Evolutionary conservation across 1,139 yeast species (phyloP), one percentile per base, ranked within the genome.

Genomic region (Lodderomyces theae): DNA sequence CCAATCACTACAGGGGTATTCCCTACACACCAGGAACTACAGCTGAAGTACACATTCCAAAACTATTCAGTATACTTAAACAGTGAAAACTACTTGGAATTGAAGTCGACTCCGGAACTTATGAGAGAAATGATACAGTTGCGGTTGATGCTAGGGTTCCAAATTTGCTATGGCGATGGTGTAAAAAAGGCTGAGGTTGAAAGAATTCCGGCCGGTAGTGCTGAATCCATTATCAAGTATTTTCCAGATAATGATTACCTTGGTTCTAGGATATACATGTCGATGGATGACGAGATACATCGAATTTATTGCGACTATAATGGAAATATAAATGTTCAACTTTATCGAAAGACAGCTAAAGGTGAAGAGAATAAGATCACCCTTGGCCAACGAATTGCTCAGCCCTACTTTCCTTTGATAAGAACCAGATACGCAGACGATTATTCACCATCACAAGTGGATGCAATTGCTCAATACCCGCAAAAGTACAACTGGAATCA

Each of bases 71-170:
- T 86, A 3, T 68, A 80, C 8, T 58, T 82, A 28, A 80, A 77
- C 45, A 70, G 70, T 34, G 84, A 78, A 19, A 76, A 73, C 43
- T 68, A 69, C 33, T 60, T 73, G 43, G 80, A 74, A 35, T 65
- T 75, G 37, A 70, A 72, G 52, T 74, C 81, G 0, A 71, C 81
- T 16, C 74, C 74, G 23, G 86, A 81, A 36, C 64, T 92, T 34
- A 70, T 94, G 74, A 77, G 88, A 42, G 95, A 88, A 53, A 87
- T 92, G 95, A 80, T 94, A 10, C 86, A 89, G 38, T 66, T 87
- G 48, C 69, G 99, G 45, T 67, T 94, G 18, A 73, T 87, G 40
- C 70, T 88, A 45, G 98, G 99, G 0, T 94, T 89, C 56, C 99
- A 94, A 58, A 80, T 92, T 21, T 88, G 95, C 51, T 78, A 77